A percentile compares a stretch with the other conserved stretches of the same genome.
These are phyloP conservation scores for Claviceps capensis DNA, from an alignment of 2,329 filamentous ascomycete genomes.

Conservation along the genomic window DNA sequence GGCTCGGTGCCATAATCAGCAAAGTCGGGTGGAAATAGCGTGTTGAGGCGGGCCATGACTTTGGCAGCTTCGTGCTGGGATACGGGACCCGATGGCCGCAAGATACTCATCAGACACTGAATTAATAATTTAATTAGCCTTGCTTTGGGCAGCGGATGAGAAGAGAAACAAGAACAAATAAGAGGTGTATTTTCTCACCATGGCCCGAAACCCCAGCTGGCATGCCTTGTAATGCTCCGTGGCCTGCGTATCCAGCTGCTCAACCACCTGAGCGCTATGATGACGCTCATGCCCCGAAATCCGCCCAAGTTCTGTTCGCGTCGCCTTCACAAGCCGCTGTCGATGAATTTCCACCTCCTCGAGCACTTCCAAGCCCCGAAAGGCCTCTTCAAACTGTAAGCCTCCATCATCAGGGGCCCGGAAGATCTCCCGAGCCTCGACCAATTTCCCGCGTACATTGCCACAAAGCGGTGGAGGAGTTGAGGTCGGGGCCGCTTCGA, in stretches of 20 bases:
- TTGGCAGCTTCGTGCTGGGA: constrained; percentile 7
- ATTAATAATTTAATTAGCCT: background rate
- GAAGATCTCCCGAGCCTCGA: constrained; percentile 16
- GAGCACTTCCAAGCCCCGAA: constrained; percentile 19
- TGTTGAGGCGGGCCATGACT: constrained; percentile 22
- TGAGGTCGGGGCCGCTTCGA: no score
- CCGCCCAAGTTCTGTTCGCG: constrained; percentile 8
- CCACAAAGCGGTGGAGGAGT: background rate
- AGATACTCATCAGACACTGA: constrained; percentile 2
- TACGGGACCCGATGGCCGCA: constrained; percentile 1
- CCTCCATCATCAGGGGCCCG: constrained; percentile 14
- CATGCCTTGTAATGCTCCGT: constrained; percentile 16
- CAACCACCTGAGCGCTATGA: constrained; percentile 10
- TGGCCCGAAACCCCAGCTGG: constrained; percentile 20
- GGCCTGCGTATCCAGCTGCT: constrained; percentile 18
- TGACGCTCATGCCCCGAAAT: constrained; percentile 6
- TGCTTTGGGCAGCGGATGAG: background rate
- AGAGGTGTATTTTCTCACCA: constrained; percentile 12
- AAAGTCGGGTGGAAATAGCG: constrained; percentile 18
- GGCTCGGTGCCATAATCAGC: constrained; percentile 9
- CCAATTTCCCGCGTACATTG: constrained; percentile 17
- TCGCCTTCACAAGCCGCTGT: constrained; percentile 13
- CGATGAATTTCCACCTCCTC: constrained; percentile 21
- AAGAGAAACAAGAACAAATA: background rate
- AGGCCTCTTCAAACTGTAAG: constrained; percentile 12